Percentiles rank a stretch among this genome's conserved stretches.
These are phyloP conservation scores for Domatiomyces globalis DNA, from an alignment of 2,329 filamentous ascomycete species.

Conservation along the genomic window DNA sequence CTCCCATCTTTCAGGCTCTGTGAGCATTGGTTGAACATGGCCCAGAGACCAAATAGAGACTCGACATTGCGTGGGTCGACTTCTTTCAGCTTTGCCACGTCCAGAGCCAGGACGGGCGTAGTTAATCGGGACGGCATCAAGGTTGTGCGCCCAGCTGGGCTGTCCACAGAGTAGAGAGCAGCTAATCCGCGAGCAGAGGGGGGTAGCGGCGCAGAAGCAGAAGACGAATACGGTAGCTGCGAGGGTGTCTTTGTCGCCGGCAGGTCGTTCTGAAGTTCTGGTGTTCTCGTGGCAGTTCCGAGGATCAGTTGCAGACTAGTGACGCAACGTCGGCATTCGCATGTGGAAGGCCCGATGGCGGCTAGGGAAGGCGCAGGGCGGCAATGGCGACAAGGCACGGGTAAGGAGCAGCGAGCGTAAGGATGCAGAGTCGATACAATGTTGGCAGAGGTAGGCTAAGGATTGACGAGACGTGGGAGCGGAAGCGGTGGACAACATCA, in stretches of 20 bases:
- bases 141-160: neutral
- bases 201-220: neutral
- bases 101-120: constrained; percentile 77
- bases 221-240: neutral
- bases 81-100: constrained; percentile 82
- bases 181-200: neutral
- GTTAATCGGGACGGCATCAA: constrained; percentile 72
- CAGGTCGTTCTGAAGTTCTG: neutral
- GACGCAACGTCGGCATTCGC: neutral
- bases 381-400: constrained; percentile 5
- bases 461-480: neutral
- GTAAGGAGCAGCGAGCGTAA: constrained; percentile 10
- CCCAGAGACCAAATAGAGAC: constrained; percentile 94
- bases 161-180: neutral
- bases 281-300: neutral
- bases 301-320: neutral
- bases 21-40: constrained; percentile 87
- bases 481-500: neutral
- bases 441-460: neutral
- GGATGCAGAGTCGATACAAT: neutral
- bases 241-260: neutral
- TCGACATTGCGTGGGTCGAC: constrained; percentile 87
- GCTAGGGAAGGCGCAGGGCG: constrained; percentile 1
- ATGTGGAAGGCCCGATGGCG: neutral
- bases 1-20: constrained; percentile 87